Percentiles rank a stretch among this genome's conserved stretches.
phyloP scores from a whole-genome alignment of 73 alveolate species.

The Tetrahymena thermophila region DNA sequence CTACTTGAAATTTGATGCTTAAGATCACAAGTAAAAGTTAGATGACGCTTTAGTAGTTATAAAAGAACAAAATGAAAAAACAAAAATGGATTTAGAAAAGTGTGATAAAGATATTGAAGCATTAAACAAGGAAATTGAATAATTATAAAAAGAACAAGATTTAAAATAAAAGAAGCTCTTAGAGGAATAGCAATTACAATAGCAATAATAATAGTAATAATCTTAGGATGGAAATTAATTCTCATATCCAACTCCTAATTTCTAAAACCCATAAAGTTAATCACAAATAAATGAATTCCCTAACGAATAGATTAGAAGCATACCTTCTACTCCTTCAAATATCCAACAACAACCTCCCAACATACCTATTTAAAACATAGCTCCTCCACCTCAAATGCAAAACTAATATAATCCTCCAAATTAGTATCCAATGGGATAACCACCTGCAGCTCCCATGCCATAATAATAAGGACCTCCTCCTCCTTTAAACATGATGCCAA shows the following conservation, averaged over 20 bases:
- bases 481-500: neutral
- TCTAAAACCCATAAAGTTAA: neutral
- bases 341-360: neutral
- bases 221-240: neutral
- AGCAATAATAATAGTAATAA: neutral
- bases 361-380: neutral
- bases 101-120: slow-evolving; percentile 6
- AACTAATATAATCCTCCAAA: neutral
- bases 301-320: neutral
- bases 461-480: neutral
- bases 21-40: slow-evolving; percentile 6
- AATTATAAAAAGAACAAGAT: slow-evolving; percentile 17
- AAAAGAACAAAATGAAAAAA: slow-evolving; percentile 1
- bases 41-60: slow-evolving; percentile 23
- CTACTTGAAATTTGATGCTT: slow-evolving; percentile 17
- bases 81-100: slow-evolving; percentile 5
- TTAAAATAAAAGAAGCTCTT: neutral
- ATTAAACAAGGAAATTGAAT: slow-evolving; percentile 27
- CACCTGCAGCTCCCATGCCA: neutral
- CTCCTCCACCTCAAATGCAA: neutral
- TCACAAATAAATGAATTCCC: neutral
- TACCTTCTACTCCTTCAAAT: neutral
- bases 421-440: neutral
- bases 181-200: neutral
- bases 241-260: neutral